Evolutionary conservation across 2,329 filamentous ascomycete species (phyloP).

Genomic region (Phialophora chinensis): DNA sequence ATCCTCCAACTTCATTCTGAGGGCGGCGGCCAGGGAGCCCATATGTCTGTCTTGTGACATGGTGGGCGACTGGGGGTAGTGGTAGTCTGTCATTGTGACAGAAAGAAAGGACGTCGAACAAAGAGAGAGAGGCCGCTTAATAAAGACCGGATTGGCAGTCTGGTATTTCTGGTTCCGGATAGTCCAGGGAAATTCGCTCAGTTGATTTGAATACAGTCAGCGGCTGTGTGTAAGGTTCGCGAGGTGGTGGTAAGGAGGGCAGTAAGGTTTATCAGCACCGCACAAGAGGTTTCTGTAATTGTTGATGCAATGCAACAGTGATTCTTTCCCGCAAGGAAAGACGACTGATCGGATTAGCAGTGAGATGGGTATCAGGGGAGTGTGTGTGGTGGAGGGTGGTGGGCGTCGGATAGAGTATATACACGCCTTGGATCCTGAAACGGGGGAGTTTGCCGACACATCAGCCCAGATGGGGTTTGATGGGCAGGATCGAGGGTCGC

Average conservation of each 20-base stretch:
- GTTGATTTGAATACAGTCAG: constrained; percentile 31
- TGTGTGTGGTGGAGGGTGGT: constrained; percentile 14
- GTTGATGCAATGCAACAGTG: neutral
- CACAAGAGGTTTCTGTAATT: neutral
- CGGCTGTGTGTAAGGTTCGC: constrained; percentile 3
- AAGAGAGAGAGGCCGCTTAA: constrained; percentile 12
- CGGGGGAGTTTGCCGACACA: constrained; percentile 29
- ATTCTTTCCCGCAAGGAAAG: neutral
- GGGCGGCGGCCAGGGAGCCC: constrained; percentile 38
- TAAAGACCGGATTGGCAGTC: constrained; percentile 4
- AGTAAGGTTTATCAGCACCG: neutral
- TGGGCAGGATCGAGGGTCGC: constrained; percentile 22
- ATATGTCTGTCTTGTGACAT: constrained; percentile 36
- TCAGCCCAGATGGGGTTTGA: constrained; percentile 16
- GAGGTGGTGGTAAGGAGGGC: neutral
- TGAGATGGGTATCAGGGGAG: constrained; percentile 15
- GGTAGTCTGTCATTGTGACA: constrained; percentile 31
- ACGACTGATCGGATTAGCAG: neutral
- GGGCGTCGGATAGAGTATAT: constrained; percentile 34
- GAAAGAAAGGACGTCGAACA: constrained; percentile 6
- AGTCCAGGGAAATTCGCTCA: constrained; percentile 3
- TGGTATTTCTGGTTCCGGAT: constrained; percentile 4
- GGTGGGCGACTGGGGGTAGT: constrained; percentile 33
- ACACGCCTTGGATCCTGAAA: constrained; percentile 25
- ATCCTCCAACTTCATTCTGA: constrained; percentile 36